These are phyloP conservation scores for Zychaea mexicana DNA, from an alignment of 371 early-diverging fungal genomes.

Conservation along the genomic window DNA sequence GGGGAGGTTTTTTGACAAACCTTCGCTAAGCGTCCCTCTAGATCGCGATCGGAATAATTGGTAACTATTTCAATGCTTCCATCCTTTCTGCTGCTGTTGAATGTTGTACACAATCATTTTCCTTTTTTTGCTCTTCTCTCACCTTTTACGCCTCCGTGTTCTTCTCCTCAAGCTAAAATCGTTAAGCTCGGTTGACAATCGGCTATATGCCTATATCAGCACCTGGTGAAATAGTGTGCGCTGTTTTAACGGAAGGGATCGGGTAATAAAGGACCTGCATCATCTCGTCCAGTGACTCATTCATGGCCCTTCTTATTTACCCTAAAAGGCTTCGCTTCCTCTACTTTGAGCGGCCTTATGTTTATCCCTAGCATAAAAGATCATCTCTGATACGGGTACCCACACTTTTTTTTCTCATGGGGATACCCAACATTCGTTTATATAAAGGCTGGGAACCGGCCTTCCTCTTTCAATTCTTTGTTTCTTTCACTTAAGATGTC, in stretches of 20 bases:
- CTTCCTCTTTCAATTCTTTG: constrained; percentile 2
- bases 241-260: not conserved
- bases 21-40: too few relatives aligned
- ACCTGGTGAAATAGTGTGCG: not conserved
- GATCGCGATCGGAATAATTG: too few relatives aligned
- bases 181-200: not conserved
- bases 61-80: too few relatives aligned
- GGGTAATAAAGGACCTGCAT: not conserved
- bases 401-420: constrained; percentile 1
- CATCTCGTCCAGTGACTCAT: constrained; percentile 3
- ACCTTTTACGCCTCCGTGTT: not conserved
- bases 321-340: not conserved
- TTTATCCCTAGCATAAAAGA: not conserved
- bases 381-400: not conserved
- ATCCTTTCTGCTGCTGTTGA: too few relatives aligned
- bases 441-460: not conserved
- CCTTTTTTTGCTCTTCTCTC: not conserved
- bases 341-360: not conserved
- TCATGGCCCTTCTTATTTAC: not conserved
- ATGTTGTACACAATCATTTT: too few relatives aligned
- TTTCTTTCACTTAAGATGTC: constrained; percentile 28
- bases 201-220: not conserved
- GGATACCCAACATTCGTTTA: too few relatives aligned
- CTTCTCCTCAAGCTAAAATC: too few relatives aligned
- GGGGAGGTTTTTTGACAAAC: too few relatives aligned